These are phyloP conservation scores for Paecilomyces fulvus DNA, from an alignment of 2,329 filamentous ascomycete species.

Conservation along the genomic window DNA sequence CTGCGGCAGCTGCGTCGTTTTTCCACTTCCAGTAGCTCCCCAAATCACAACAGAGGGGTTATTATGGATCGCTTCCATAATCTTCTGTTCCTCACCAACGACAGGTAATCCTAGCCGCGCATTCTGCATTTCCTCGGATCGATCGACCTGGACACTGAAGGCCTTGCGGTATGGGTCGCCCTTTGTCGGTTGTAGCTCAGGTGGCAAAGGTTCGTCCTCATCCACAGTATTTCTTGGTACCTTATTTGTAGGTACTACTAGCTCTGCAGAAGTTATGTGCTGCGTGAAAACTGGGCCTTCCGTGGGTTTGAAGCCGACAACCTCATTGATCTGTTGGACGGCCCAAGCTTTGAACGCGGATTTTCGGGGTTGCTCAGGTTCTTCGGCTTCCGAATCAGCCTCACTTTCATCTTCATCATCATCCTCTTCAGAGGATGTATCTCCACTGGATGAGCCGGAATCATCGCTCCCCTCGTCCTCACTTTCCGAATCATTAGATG, in stretches of 20 bases:
- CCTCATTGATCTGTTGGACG: conserved; percentile 72
- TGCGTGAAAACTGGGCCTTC: conserved; percentile 19
- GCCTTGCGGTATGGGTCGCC: conserved; percentile 56
- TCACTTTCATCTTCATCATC: conserved; percentile 14
- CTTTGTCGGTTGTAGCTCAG: conserved; percentile 29
- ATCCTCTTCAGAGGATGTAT: conserved; percentile 28
- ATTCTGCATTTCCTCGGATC: conserved; percentile 66
- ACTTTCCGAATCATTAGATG: background rate
- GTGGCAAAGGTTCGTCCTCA: conserved; percentile 33
- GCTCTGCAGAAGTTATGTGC: conserved; percentile 8
- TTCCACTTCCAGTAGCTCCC: conserved; percentile 91
- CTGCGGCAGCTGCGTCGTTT: conserved; percentile 94
- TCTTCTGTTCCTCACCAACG: conserved; percentile 88
- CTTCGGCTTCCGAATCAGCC: conserved; percentile 2
- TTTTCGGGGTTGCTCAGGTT: conserved; percentile 26
- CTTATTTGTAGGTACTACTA: conserved; percentile 21
- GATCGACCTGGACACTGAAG: conserved; percentile 63
- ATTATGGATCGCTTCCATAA: conserved; percentile 96
- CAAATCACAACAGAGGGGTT: conserved; percentile 85
- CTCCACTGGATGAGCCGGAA: conserved; percentile 12
- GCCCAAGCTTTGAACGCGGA: conserved; percentile 94
- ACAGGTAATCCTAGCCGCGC: conserved; percentile 75
- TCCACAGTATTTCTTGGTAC: conserved; percentile 28
- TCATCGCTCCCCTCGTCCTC: conserved; percentile 14
- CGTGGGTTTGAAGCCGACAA: conserved; percentile 59